phyloP scores from a whole-genome alignment of 768 basidiomycete genomes.

The Trametes meyenii region DNA sequence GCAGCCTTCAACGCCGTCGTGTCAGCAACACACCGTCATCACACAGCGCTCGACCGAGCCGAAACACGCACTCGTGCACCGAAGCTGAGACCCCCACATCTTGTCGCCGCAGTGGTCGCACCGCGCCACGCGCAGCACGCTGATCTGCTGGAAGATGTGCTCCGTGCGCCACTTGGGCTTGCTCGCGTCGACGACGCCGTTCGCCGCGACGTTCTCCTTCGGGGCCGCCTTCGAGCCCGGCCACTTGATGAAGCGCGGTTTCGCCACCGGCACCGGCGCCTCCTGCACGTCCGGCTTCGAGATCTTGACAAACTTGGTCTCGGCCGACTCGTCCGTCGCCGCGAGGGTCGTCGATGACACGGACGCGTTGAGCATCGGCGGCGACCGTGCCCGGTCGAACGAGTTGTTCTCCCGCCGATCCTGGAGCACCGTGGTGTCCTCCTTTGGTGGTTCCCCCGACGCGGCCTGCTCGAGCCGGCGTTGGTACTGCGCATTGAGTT shows the following conservation, averaged over 20 bases:
- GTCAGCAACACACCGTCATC: background rate
- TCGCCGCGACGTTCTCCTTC: slow-evolving; percentile 43
- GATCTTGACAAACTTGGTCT: slow-evolving; percentile 46
- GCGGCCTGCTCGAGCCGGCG: slow-evolving; percentile 66
- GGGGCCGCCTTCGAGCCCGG: slow-evolving; percentile 51
- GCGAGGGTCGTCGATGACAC: slow-evolving; percentile 47
- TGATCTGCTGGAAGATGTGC: slow-evolving; percentile 90
- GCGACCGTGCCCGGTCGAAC: slow-evolving; percentile 28
- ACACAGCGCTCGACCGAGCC: background rate
- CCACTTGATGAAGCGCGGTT: slow-evolving; percentile 70
- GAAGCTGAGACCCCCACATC: slow-evolving; percentile 96
- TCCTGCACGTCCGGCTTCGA: slow-evolving; percentile 41
- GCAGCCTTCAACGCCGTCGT: slow-evolving; percentile 57
- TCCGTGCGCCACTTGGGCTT: slow-evolving; percentile 42
- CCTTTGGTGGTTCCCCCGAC: slow-evolving; percentile 3
- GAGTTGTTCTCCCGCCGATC: slow-evolving; percentile 19
- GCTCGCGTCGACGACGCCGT: slow-evolving; percentile 25
- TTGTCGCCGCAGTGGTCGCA: slow-evolving; percentile 98
- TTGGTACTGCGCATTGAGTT: slow-evolving; percentile 81
- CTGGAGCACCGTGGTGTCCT: slow-evolving; percentile 22
- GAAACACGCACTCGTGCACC: slow-evolving; percentile 75
- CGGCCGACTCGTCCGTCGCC: slow-evolving; percentile 50
- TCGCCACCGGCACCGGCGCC: slow-evolving; percentile 44
- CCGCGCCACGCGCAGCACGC: slow-evolving; percentile 82
- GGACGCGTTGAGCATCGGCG: slow-evolving; percentile 26